Base-by-base conservation (phyloP, 129 eudicot genomes). In the Arctium lappa region DNA sequence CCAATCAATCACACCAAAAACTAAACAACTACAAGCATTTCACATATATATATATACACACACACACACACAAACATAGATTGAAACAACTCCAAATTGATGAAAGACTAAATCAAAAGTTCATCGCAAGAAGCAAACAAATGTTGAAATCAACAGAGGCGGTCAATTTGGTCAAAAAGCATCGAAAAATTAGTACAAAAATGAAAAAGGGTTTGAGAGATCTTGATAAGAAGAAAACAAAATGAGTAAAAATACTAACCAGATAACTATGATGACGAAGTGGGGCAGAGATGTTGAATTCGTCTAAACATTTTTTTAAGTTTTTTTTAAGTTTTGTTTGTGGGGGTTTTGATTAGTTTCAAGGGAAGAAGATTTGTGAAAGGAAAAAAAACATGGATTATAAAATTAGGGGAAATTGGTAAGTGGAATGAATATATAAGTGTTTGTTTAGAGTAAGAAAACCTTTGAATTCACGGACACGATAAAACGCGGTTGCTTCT, bases 261-360 rank as follows among this genome's bases (percentile, higher is more conserved):
- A 34, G 72, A 79, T 13, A 65, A 18, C 60, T 69, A 46, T 33
- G 87, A 62, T 32, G 87, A 7, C 68, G 68, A 30, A 73, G 84
- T 68, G 80, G 80, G 80, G 29, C 72, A 84, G 82, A 79, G 39
- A 74, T 73, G 84, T 66, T 84, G 72, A 79, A 79, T 73, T 84
- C 66, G 79, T 81, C 85, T 29, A 10, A 6, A 11, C 73, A 33
- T 71, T 46, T 46, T 46, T 9, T 8, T 8, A 8, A 42, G 1
- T 42, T 22, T 22, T 22, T 22, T 22, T 22, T 22, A 22, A 22
- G 1, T 40, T 8, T 8, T 8, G 8, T 46, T 46, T 46, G 15
- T 46, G 56, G 12, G 46, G 16, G 34, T 74, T 60, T 81, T 81
- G 85, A 81, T 81, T 60, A 81, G 74, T 81, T 81, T 79, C 74